Evolutionary conservation across 148 eudicot genomes (phyloP).

Genomic region (Diospyros kaki): DNA sequence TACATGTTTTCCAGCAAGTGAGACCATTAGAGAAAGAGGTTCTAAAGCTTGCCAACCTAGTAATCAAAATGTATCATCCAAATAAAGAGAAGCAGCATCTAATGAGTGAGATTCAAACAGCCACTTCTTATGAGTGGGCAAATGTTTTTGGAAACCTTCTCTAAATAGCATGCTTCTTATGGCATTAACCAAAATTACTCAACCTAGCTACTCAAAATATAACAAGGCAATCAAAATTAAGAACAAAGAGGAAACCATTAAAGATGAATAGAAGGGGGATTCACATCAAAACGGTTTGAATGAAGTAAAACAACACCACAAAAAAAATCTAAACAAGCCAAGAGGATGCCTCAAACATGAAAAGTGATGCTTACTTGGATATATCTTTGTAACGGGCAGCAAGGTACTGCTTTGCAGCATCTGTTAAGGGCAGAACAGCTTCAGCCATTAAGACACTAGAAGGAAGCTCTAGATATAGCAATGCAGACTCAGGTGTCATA

Average conservation of each 20-base stretch:
- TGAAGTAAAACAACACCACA: neutral
- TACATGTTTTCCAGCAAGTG: neutral
- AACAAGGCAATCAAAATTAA: no score
- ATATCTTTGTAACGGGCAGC: constrained; percentile 72
- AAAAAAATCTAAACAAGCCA: neutral
- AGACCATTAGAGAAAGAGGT: neutral
- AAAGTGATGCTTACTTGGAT: constrained; percentile 44
- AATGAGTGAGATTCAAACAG: neutral
- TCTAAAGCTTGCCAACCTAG: neutral
- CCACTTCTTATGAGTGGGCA: neutral
- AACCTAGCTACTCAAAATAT: neutral
- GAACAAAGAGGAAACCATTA: no score
- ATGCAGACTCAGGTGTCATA: constrained; percentile 78
- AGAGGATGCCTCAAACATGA: neutral
- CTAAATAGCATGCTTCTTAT: neutral
- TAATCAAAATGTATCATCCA: neutral
- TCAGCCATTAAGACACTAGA: constrained; percentile 84
- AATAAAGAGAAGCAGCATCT: neutral
- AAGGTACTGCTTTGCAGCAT: constrained; percentile 72
- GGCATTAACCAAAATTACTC: neutral
- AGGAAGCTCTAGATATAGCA: constrained; percentile 74
- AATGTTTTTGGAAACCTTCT: neutral
- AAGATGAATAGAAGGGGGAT: neutral
- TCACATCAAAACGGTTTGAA: neutral
- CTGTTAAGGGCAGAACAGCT: constrained; percentile 83